Base-by-base conservation (phyloP, 1,139 yeast genomes). In the Kodamaea anthophila region DNA sequence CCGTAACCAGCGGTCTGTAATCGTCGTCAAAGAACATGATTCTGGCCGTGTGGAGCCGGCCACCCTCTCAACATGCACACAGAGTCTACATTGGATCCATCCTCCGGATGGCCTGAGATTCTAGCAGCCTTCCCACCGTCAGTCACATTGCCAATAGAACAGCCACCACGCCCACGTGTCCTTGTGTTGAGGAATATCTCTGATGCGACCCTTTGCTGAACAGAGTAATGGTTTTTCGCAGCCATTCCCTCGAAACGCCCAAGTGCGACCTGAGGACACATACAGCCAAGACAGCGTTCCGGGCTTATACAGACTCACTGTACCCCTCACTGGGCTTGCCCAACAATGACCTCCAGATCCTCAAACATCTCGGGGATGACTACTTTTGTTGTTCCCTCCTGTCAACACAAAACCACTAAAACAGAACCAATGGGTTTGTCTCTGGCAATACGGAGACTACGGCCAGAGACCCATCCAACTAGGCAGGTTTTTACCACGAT, bases 21-120 rank as follows among this genome's bases (percentile, higher is more conserved):
- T n/a, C n/a, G n/a, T n/a, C n/a, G n/a, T n/a, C n/a, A n/a, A n/a
- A n/a, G n/a, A n/a, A n/a, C n/a, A n/a, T n/a, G n/a, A n/a, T n/a
- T n/a, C n/a, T n/a, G n/a, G n/a, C n/a, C n/a, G n/a, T n/a, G n/a
- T n/a, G n/a, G n/a, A n/a, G n/a, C n/a, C n/a, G n/a, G n/a, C n/a
- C n/a, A n/a, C n/a, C n/a, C n/a, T n/a, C n/a, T n/a, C 31, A 21
- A 27, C 33, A 32, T 29, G 35, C 21, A 26, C 13, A 18, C 28
- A 15, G 21, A 13, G 27, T 15, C 26, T 18, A 26, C 33, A 35
- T 38, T 41, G 44, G 43, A 36, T 39, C 42, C 22, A 31, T 41
- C 44, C 44, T 24, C 37, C 16, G 29, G 43, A 41, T 29, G 35
- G 42, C 44, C 44, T 41, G 33, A 31, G 22, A 21, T 15, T 19